Evolutionary conservation across 305 asterid genomes (phyloP).

Genomic region (Withania somnifera): DNA sequence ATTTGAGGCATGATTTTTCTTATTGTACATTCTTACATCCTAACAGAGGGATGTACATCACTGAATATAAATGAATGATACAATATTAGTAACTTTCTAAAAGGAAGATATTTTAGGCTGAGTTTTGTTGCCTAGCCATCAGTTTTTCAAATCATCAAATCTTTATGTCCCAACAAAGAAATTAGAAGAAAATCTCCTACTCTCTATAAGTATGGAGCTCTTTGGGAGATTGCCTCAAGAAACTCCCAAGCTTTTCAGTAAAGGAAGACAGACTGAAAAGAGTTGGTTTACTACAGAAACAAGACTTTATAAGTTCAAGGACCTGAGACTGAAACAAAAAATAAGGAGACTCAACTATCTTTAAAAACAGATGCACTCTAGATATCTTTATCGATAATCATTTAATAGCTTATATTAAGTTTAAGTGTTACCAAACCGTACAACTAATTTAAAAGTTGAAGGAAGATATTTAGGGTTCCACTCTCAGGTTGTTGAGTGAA

Average conservation of each 20-base stretch:
- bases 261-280: too few species aligned
- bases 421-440: not conserved
- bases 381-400: not conserved
- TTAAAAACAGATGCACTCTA: too few species aligned
- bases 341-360: too few species aligned
- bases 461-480: constrained; percentile 49
- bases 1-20: not conserved
- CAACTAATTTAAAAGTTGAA: constrained; percentile 61
- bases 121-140: not conserved
- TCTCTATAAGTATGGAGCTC: too few species aligned
- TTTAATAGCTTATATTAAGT: not conserved
- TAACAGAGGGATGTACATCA: not conserved
- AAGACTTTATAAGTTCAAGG: too few species aligned
- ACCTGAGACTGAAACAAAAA: too few species aligned
- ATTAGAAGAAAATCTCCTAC: not conserved
- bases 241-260: too few species aligned
- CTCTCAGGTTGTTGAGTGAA: constrained; percentile 69
- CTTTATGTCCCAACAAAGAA: not conserved
- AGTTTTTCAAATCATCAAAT: not conserved
- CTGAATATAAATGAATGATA: not conserved
- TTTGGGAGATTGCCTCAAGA: too few species aligned
- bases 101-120: not conserved
- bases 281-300: too few species aligned
- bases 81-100: not conserved
- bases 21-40: not conserved